A percentile compares a stretch with the other conserved stretches of the same genome.
These are phyloP conservation scores for Solanum clarkiae DNA, from an alignment of 257 asterid species.

Conservation along the genomic window DNA sequence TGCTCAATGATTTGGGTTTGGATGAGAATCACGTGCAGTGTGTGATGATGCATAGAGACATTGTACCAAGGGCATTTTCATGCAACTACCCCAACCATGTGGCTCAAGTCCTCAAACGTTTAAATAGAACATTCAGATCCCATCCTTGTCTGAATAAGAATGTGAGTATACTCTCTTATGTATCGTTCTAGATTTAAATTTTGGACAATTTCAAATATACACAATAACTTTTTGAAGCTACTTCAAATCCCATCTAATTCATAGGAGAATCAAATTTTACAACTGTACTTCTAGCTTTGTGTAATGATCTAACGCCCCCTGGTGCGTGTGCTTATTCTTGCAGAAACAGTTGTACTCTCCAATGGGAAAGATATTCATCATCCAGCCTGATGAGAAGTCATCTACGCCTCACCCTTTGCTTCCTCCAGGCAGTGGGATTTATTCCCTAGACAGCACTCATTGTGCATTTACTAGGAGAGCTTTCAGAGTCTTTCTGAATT, in stretches of 20 bases:
- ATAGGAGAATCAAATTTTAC: neutral
- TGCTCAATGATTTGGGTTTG: conserved; percentile 48
- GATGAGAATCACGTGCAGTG: conserved; percentile 60
- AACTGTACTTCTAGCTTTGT: neutral
- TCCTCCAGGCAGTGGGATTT: conserved; percentile 53
- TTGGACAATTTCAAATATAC: no score
- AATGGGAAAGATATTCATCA: conserved; percentile 67
- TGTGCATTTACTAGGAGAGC: conserved; percentile 31
- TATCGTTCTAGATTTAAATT: neutral
- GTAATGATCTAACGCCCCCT: neutral
- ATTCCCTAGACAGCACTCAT: conserved; percentile 22
- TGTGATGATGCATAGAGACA: conserved; percentile 87
- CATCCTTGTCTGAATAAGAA: conserved; percentile 83
- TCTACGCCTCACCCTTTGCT: conserved; percentile 75
- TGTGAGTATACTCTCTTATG: conserved; percentile 20
- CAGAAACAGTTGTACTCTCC: conserved; percentile 80
- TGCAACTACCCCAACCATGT: conserved; percentile 71
- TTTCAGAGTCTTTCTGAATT: conserved; percentile 47
- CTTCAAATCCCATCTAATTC: neutral
- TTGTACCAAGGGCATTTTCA: conserved; percentile 89
- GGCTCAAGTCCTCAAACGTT: conserved; percentile 61
- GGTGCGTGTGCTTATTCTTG: neutral
- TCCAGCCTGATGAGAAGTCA: conserved; percentile 72
- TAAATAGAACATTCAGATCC: conserved; percentile 41
- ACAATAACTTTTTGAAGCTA: neutral